A percentile compares a stretch with the other conserved stretches of the same genome.
Conservation (phyloP, 2,329 filamentous ascomycete species). For the Epichloe hybrida region DNA sequence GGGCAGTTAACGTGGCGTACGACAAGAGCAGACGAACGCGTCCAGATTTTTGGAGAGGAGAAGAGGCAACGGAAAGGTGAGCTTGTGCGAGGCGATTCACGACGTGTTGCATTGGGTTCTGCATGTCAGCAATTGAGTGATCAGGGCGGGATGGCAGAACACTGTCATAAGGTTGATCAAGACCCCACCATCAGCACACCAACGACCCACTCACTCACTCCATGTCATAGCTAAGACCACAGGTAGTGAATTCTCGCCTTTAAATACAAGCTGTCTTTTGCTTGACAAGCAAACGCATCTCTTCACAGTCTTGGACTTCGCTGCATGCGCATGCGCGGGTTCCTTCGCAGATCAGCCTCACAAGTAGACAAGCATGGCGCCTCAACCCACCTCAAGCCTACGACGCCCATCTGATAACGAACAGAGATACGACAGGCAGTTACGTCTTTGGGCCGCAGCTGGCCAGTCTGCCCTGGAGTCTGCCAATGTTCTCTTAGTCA, state of each 20-base stretch:
- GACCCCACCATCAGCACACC: neutral
- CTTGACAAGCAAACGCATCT: neutral
- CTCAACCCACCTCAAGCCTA: slow-evolving; percentile 18
- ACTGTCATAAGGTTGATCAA: neutral
- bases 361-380: neutral
- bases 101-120: too few species aligned
- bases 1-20: neutral
- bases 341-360: neutral
- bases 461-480: slow-evolving; percentile 85
- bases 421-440: slow-evolving; percentile 84
- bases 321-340: neutral
- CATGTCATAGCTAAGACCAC: neutral
- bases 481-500: slow-evolving; percentile 81
- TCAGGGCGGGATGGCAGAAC: too few species aligned
- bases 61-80: neutral
- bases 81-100: neutral
- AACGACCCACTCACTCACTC: neutral
- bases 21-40: too few species aligned
- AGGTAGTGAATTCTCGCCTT: too few species aligned
- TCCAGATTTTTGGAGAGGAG: neutral
- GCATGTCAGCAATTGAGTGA: too few species aligned
- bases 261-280: too few species aligned
- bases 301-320: neutral
- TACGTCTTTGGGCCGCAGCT: slow-evolving; percentile 86
- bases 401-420: slow-evolving; percentile 46